Evolutionary conservation across 2,329 filamentous ascomycete genomes (phyloP).

Genomic region (Endocalyx cinctus): DNA sequence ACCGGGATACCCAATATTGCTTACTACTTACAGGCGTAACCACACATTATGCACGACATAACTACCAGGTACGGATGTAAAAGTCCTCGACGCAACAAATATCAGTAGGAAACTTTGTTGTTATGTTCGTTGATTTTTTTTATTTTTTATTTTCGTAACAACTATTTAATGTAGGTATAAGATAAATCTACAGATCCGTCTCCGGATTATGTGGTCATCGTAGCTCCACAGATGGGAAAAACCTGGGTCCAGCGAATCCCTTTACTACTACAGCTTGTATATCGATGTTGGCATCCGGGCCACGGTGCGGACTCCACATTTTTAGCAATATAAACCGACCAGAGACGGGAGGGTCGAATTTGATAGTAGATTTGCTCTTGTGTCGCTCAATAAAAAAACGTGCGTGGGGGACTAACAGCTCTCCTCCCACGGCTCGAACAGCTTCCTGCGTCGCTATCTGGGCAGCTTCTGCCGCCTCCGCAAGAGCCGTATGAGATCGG

Average conservation of each 20-base stretch:
- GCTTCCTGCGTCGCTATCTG: conserved; percentile 54
- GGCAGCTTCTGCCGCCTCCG: conserved; percentile 41
- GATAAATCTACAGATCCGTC: too few species aligned
- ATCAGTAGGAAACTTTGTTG: too few species aligned
- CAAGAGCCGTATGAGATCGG: conserved; percentile 26
- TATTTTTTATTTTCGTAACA: too few species aligned
- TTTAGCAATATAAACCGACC: conserved; percentile 83
- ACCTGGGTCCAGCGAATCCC: conserved; percentile 81
- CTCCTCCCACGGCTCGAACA: conserved; percentile 51
- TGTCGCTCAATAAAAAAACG: conserved; percentile 78
- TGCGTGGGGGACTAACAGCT: conserved; percentile 67
- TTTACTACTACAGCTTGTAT: conserved; percentile 81
- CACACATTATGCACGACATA: too few species aligned
- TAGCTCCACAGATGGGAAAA: conserved; percentile 67
- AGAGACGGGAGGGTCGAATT: conserved; percentile 77
- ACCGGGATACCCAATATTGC: too few species aligned
- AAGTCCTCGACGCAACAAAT: too few species aligned
- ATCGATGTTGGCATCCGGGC: conserved; percentile 69
- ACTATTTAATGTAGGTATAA: too few species aligned
- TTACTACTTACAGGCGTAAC: too few species aligned
- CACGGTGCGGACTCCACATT: conserved; percentile 75
- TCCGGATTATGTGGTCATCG: too few species aligned
- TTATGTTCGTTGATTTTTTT: too few species aligned
- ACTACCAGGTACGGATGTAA: too few species aligned
- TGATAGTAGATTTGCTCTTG: conserved; percentile 81